Evolutionary conservation across 208 protist genomes (phyloP).

Genomic region (Porcisia hertigi): DNA sequence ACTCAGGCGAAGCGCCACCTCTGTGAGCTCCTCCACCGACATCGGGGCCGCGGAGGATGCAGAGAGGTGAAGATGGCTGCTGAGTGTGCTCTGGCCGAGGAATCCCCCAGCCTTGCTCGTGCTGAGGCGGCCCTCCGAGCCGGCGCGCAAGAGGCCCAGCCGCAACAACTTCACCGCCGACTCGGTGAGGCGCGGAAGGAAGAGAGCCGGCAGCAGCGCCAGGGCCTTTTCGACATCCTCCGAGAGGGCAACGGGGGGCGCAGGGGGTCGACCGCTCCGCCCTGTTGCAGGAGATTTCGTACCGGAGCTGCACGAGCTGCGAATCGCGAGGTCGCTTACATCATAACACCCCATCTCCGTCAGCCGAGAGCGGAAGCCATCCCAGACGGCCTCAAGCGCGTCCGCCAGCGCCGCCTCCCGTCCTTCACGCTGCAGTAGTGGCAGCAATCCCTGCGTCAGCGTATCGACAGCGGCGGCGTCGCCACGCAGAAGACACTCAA

Average conservation of each 20-base stretch:
- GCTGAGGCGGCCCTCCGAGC: neutral
- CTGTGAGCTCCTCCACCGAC: constrained; percentile 24
- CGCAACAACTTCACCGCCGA: constrained; percentile 15
- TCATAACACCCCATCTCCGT: constrained; percentile 28
- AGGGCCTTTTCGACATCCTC: constrained; percentile 37
- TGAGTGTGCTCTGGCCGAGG: neutral
- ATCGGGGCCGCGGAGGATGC: neutral
- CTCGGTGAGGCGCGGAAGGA: constrained; percentile 49
- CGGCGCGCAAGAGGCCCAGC: neutral
- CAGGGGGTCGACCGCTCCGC: neutral
- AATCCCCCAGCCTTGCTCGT: neutral
- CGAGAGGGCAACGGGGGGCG: neutral
- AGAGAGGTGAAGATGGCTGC: neutral
- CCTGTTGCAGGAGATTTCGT: neutral
- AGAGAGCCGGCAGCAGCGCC: constrained; percentile 40
- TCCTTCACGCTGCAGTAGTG: constrained; percentile 28
- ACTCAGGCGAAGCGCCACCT: constrained; percentile 42
- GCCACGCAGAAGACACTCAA: constrained; percentile 29
- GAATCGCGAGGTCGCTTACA: neutral
- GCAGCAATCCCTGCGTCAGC: constrained; percentile 19
- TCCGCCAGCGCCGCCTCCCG: constrained; percentile 28
- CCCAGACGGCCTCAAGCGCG: constrained; percentile 26
- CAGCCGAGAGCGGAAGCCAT: constrained; percentile 26
- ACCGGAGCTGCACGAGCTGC: neutral
- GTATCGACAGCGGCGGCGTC: constrained; percentile 18